phyloP scores from a whole-genome alignment of 768 basidiomycete genomes.

The Boletus eberwhitei region DNA sequence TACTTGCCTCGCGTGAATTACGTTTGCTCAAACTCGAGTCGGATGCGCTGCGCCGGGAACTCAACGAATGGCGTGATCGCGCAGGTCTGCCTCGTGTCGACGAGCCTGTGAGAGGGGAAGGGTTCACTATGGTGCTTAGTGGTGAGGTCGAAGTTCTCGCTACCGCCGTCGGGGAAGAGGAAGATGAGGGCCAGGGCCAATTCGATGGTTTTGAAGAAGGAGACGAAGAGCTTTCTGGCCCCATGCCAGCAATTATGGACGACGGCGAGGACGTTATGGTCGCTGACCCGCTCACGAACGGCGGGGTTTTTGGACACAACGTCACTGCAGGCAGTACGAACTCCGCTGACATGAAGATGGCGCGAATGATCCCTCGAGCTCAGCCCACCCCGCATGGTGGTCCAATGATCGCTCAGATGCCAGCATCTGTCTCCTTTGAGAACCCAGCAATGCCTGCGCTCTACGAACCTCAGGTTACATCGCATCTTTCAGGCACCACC shows the following conservation, averaged over 20 bases:
- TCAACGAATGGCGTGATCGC: slow-evolving; percentile 90
- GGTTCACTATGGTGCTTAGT: slow-evolving; percentile 64
- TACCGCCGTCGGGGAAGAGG: slow-evolving; percentile 52
- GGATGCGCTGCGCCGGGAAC: slow-evolving; percentile 82
- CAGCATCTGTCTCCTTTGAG: slow-evolving; percentile 45
- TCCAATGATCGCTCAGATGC: slow-evolving; percentile 46
- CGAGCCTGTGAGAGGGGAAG: slow-evolving; percentile 69
- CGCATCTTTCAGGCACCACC: slow-evolving; percentile 26
- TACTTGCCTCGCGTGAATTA: slow-evolving; percentile 79
- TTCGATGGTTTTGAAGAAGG: slow-evolving; percentile 40
- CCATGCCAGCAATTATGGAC: slow-evolving; percentile 26
- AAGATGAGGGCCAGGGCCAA: slow-evolving; percentile 43
- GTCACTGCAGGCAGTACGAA: slow-evolving; percentile 31
- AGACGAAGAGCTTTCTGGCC: slow-evolving; percentile 37
- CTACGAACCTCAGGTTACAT: slow-evolving; percentile 39
- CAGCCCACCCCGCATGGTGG: slow-evolving; percentile 28
- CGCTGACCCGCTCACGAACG: slow-evolving; percentile 31
- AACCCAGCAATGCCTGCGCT: slow-evolving; percentile 48
- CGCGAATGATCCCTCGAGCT: slow-evolving; percentile 24
- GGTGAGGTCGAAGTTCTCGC: slow-evolving; percentile 69
- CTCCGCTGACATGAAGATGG: slow-evolving; percentile 24
- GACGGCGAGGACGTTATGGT: slow-evolving; percentile 31
- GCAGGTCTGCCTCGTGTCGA: slow-evolving; percentile 68
- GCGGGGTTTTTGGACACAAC: slow-evolving; percentile 30
- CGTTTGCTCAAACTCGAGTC: slow-evolving; percentile 76